Evolutionary conservation across 2,329 filamentous ascomycete genomes (phyloP), one percentile per base, ranked within the genome.

Genomic region (Tolypocladium amazonense): DNA sequence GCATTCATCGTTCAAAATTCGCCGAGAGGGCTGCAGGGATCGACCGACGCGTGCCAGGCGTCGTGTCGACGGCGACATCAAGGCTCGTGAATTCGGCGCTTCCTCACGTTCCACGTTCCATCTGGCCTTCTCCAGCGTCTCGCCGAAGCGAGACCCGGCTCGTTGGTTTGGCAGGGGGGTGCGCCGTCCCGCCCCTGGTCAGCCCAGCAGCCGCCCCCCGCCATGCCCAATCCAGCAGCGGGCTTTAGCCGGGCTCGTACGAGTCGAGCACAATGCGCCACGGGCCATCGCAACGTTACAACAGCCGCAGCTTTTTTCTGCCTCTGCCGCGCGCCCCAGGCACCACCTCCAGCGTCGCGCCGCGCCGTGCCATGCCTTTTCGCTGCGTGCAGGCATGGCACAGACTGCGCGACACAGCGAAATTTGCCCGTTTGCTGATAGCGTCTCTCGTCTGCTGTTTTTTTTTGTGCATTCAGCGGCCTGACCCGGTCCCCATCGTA

Each of bases 281-380:
- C 25, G 45, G 3, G 14, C 25, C 60, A 59, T 58, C 61, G 65
- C 64, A 67, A 67, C 65, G 65, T 67, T 67, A 67, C 65, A 66
- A 56, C 61, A 65, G 58, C 60, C 63, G 60, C 60, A 58, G 61
- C 61, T 60, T 62, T 61, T 62, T 23, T 53, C 41, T 41, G 33
- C 33, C 27, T 53, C 35, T 37, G 37, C 35, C 45, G 50, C 18
- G 39, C 39, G 43, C 45, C 37, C 15, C 27, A 20, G 25, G 15
- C 47, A 33, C 47, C 47, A 30, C 45, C 45, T 18, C 45, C 2
- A 9, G 8, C 41, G 8, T 12, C 4, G 23, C 12, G 23, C 12
- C 43, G 12, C n/a, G 45, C 25, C 45, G 20, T 50, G 45, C 45
- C 45, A 15, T 30, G 25, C 47, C 25, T 43, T 41, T 38, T 47